Percentiles rank a stretch among this genome's conserved stretches.
These are phyloP conservation scores for Chaetoceros muelleri DNA, from an alignment of 108 stramenopile genomes.

Conservation along the genomic window DNA sequence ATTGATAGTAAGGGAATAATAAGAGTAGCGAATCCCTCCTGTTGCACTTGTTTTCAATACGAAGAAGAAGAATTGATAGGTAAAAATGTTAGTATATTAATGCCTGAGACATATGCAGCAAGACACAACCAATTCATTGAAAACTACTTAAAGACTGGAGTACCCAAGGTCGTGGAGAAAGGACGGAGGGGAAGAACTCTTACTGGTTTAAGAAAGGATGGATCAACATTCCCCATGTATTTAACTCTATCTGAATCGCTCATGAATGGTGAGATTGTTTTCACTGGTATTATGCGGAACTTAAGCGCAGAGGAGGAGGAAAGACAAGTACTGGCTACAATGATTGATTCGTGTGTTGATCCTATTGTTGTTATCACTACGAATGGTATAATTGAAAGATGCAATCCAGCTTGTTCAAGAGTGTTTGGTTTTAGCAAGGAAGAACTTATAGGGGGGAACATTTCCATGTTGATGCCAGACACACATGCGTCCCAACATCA, in stretches of 20 bases:
- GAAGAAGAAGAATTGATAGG: not conserved
- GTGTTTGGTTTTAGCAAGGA: not conserved
- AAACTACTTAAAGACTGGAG: not conserved
- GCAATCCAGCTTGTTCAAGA: not conserved
- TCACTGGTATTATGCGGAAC: conserved; percentile 1
- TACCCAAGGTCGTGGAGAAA: not conserved
- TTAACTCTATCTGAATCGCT: not conserved
- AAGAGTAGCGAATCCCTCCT: not conserved
- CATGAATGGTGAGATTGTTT: not conserved
- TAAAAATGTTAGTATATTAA: not conserved
- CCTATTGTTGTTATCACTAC: not conserved
- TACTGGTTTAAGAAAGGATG: not conserved
- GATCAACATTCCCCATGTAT: not conserved
- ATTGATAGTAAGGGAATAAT: conserved; percentile 1
- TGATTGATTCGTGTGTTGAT: conserved; percentile 4
- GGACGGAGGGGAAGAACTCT: not conserved
- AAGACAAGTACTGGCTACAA: not conserved
- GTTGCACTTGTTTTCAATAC: not conserved
- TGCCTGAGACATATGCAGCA: not conserved
- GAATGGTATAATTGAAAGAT: not conserved
- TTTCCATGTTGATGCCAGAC: not conserved
- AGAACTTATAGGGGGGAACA: not conserved
- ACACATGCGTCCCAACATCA: not conserved
- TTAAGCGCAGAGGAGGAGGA: conserved; percentile 2
- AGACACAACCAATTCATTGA: not conserved